phyloP scores from a whole-genome alignment of 2,329 filamentous ascomycete genomes.

The Microcyclospora tardicrescens region DNA sequence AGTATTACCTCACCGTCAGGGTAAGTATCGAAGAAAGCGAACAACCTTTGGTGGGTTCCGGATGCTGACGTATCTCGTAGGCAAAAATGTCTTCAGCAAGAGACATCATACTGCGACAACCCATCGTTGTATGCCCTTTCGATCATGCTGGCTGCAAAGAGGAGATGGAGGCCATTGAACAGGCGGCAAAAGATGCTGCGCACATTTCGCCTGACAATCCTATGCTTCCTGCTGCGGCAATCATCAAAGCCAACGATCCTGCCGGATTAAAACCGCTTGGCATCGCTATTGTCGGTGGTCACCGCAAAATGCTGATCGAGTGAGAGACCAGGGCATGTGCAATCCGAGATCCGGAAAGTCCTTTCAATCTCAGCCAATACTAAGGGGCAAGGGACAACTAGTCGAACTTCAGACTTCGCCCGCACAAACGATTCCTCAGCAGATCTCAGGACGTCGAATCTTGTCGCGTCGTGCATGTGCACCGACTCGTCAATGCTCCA shows the following conservation, averaged over 20 bases:
- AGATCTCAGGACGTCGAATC: no score
- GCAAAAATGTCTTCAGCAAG: conserved; percentile 76
- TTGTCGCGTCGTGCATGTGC: no score
- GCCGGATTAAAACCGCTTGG: conserved; percentile 47
- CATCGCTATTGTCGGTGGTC: conserved; percentile 48
- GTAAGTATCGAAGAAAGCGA: conserved; percentile 35
- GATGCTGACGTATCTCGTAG: conserved; percentile 34
- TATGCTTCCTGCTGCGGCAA: conserved; percentile 74
- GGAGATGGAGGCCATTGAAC: conserved; percentile 96
- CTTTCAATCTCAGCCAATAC: no score
- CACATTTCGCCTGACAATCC: conserved; percentile 81
- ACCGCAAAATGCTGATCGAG: conserved; percentile 52
- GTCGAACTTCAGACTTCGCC: no score
- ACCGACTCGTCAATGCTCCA: no score
- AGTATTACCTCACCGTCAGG: conserved; percentile 92
- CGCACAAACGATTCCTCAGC: no score
- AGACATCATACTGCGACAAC: conserved; percentile 79
- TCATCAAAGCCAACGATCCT: conserved; percentile 66
- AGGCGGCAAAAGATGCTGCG: conserved; percentile 84
- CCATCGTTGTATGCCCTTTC: conserved; percentile 89
- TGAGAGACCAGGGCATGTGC: conserved; percentile 27
- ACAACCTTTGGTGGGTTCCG: not conserved
- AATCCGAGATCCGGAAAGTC: no score
- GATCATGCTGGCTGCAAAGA: conserved; percentile 94
- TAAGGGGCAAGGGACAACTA: no score